Percentiles rank a stretch among this genome's conserved stretches.
phyloP scores from a whole-genome alignment of 2,329 filamentous ascomycete genomes.

The Chlorencoelia australis region DNA sequence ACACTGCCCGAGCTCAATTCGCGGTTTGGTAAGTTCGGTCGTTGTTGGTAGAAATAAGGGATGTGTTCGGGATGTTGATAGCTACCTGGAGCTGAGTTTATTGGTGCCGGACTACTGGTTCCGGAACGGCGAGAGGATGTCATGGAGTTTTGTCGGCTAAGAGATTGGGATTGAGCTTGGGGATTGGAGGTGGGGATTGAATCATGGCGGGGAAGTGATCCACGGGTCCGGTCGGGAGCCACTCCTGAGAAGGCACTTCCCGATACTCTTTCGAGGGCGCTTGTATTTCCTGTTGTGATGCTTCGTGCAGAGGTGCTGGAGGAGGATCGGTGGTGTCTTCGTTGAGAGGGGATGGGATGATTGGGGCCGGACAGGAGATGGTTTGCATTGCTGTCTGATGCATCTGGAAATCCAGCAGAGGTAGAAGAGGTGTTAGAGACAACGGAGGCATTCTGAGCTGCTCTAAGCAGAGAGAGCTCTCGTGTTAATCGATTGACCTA shows the following conservation, averaged over 20 bases:
- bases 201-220: too few relatives aligned
- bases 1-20: conserved; percentile 18
- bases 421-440: conserved; percentile 56
- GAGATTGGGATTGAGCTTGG: conserved; percentile 16
- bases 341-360: conserved; percentile 43
- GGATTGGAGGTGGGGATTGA: conserved; percentile 19
- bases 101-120: conserved; percentile 22
- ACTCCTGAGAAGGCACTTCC: conserved; percentile 38
- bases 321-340: conserved; percentile 43
- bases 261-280: conserved; percentile 30
- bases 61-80: conserved; percentile 25
- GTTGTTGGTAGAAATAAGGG: conserved; percentile 22
- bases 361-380: conserved; percentile 47
- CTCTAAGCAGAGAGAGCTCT: conserved; percentile 75
- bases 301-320: conserved; percentile 47
- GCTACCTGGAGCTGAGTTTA: conserved; percentile 14
- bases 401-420: conserved; percentile 41
- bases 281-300: conserved; percentile 33
- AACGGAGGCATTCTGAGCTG: conserved; percentile 55
- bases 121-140: conserved; percentile 22
- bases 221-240: conserved; percentile 31
- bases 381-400: conserved; percentile 38
- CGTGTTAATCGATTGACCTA: conserved; percentile 89
- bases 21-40: conserved; percentile 18
- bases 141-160: conserved; percentile 26